Evolutionary conservation across 1,284 basidiomycete genomes (phyloP).

Genomic region (Leccinum fuscescens): DNA sequence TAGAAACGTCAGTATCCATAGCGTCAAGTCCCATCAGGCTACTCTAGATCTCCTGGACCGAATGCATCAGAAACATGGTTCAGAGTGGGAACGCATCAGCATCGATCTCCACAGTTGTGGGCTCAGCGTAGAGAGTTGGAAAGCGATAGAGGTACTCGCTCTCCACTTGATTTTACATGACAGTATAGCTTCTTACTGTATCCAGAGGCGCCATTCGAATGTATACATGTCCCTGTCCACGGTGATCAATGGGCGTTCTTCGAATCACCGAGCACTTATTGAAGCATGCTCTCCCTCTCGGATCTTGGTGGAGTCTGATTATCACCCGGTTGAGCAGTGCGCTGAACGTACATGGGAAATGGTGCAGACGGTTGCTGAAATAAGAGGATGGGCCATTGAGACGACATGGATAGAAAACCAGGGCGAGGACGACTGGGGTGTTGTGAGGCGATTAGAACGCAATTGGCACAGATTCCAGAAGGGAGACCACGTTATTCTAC

Average conservation of each 20-base stretch:
- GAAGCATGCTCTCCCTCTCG: conserved; percentile 55
- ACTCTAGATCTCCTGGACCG: conserved; percentile 60
- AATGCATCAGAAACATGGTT: conserved; percentile 51
- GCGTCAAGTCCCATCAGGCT: conserved; percentile 67
- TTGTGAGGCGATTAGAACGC: conserved; percentile 56
- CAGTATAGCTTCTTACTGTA: conserved; percentile 8
- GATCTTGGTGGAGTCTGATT: conserved; percentile 79
- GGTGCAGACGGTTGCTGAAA: conserved; percentile 56
- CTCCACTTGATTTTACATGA: not conserved
- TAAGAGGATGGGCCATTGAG: conserved; percentile 68
- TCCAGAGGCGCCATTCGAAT: conserved; percentile 64
- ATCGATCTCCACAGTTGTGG: conserved; percentile 80
- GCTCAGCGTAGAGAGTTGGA: conserved; percentile 66
- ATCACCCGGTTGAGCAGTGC: conserved; percentile 51
- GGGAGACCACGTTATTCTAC: conserved; percentile 40
- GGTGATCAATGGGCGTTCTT: conserved; percentile 69
- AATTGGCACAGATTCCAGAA: conserved; percentile 65
- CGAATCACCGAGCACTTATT: conserved; percentile 58
- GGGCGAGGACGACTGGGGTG: conserved; percentile 51
- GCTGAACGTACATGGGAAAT: conserved; percentile 68
- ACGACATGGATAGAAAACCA: conserved; percentile 48
- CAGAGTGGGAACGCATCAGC: conserved; percentile 57
- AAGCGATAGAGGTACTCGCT: conserved; percentile 56
- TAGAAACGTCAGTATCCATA: conserved; percentile 76
- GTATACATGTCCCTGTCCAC: conserved; percentile 78